phyloP scores from a whole-genome alignment of 1,284 basidiomycete genomes.

The Phellopilus nigrolimitatus region DNA sequence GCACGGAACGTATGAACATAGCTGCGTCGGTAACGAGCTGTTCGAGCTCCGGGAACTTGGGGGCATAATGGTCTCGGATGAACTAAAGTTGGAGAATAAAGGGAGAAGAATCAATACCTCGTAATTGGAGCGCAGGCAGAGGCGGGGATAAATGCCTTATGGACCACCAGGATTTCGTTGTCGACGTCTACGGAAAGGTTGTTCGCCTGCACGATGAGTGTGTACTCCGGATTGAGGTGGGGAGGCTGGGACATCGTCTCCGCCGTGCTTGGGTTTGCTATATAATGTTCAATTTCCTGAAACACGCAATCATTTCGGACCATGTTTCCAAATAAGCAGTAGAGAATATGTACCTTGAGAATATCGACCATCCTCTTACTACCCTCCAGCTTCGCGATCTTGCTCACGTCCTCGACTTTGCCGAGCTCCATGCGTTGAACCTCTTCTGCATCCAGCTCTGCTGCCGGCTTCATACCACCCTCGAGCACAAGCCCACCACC shows the following conservation, averaged over 20 bases:
- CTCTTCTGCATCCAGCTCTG: slow-evolving; percentile 89
- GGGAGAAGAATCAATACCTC: slow-evolving; percentile 34
- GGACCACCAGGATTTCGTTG: slow-evolving; percentile 95
- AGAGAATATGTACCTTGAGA: slow-evolving; percentile 54
- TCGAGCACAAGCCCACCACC: slow-evolving; percentile 68
- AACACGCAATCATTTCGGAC: neutral
- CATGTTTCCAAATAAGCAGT: neutral
- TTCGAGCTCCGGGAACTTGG: slow-evolving; percentile 96
- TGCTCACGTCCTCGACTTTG: slow-evolving; percentile 76
- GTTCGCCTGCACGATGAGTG: slow-evolving; percentile 94
- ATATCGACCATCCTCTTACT: slow-evolving; percentile 84
- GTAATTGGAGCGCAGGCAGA: slow-evolving; percentile 33
- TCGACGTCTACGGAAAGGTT: slow-evolving; percentile 98
- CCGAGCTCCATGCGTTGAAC: slow-evolving; percentile 90
- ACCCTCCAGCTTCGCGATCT: slow-evolving; percentile 85
- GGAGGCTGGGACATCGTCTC: slow-evolving; percentile 77
- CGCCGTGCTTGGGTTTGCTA: slow-evolving; percentile 67
- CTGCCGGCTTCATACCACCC: slow-evolving; percentile 88
- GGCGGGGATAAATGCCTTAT: slow-evolving; percentile 62
- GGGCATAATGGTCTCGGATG: slow-evolving; percentile 95
- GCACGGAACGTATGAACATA: slow-evolving; percentile 91
- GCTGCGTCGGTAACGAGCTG: slow-evolving; percentile 89
- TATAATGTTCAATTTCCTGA: slow-evolving; percentile 87
- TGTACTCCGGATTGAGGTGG: slow-evolving; percentile 94
- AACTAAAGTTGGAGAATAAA: slow-evolving; percentile 49